phyloP scores from a whole-genome alignment of 331 rosid genomes.

The Stylosanthes scabra region DNA sequence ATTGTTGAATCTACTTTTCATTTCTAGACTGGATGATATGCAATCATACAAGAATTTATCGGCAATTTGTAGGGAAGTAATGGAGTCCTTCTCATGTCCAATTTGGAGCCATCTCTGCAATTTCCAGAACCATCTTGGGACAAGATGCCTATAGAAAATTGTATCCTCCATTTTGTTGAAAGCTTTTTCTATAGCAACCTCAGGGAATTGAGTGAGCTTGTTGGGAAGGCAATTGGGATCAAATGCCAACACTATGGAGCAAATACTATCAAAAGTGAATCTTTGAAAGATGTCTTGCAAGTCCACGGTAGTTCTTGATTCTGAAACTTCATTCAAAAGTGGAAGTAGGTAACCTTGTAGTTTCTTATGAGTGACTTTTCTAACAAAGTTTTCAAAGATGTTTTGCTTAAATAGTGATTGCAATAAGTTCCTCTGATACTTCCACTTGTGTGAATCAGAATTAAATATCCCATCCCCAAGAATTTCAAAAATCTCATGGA shows the following conservation, averaged over 20 bases:
- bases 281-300: conserved; percentile 50
- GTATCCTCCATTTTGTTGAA: conserved; percentile 4
- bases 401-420: conserved; percentile 4
- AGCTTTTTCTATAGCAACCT: conserved; percentile 3
- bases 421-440: conserved; percentile 29
- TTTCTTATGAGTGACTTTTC: conserved; percentile 29
- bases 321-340: conserved; percentile 40
- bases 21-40: background rate
- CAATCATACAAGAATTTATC: conserved; percentile 30
- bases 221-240: conserved; percentile 43
- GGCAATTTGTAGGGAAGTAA: background rate
- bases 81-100: conserved; percentile 5
- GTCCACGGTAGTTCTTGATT: conserved; percentile 37
- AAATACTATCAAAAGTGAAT: conserved; percentile 40
- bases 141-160: background rate
- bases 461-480: conserved; percentile 61
- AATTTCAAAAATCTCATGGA: conserved; percentile 46
- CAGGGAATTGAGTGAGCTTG: background rate
- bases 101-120: conserved; percentile 33
- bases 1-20: background rate
- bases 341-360: conserved; percentile 43
- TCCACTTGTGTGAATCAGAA: conserved; percentile 52
- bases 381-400: conserved; percentile 16
- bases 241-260: conserved; percentile 41
- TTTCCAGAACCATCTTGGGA: conserved; percentile 46